These are phyloP conservation scores for Psidium guajava DNA, from an alignment of 345 rosid genomes.

Conservation along the genomic window DNA sequence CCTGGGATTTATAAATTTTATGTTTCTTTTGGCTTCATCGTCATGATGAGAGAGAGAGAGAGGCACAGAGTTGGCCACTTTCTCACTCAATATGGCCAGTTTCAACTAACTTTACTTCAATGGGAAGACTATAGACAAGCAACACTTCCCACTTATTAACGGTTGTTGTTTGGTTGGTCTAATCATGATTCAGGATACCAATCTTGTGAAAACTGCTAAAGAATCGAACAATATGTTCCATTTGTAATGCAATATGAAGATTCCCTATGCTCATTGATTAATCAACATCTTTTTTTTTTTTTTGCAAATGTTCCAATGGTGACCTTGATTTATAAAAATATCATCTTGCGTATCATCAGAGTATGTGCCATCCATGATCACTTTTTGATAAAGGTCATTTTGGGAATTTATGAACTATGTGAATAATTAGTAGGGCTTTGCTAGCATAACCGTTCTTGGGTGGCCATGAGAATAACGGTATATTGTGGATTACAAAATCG, in stretches of 20 bases:
- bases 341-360: background rate
- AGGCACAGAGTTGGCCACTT: background rate
- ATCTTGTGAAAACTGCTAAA: background rate
- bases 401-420: background rate
- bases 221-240: background rate
- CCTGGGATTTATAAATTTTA: background rate
- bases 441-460: no score
- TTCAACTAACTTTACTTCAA: background rate
- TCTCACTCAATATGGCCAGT: background rate
- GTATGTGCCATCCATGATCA: background rate
- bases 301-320: background rate
- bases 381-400: background rate
- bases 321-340: background rate
- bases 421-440: background rate
- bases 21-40: background rate
- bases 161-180: background rate
- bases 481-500: no score
- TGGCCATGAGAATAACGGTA: no score
- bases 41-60: background rate
- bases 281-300: background rate
- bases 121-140: background rate
- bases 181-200: background rate
- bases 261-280: background rate
- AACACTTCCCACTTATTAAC: background rate
- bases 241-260: background rate